phyloP scores from a whole-genome alignment of 2,329 filamentous ascomycete genomes.

The Eutypella sp. region DNA sequence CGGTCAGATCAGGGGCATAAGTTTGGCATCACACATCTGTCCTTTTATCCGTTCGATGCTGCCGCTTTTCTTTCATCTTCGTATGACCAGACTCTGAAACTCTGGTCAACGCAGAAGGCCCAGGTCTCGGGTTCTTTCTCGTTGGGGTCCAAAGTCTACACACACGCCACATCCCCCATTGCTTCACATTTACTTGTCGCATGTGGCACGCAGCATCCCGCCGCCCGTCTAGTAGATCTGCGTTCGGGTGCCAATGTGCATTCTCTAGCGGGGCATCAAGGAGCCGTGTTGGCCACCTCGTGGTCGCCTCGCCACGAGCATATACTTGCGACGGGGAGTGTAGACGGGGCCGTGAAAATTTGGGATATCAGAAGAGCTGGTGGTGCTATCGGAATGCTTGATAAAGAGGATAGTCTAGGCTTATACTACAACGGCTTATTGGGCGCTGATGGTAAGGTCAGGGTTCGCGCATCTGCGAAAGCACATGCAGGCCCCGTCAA shows the following conservation, averaged over 20 bases:
- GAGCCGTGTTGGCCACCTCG: conserved; percentile 61
- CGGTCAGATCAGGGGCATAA: conserved; percentile 49
- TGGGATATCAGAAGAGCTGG: conserved; percentile 85
- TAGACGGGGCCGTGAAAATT: conserved; percentile 75
- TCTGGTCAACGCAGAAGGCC: conserved; percentile 64
- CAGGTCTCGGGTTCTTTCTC: conserved; percentile 61
- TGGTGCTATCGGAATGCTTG: conserved; percentile 69
- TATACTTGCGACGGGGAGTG: conserved; percentile 76
- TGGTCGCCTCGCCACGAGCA: conserved; percentile 83
- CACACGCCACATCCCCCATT: conserved; percentile 71
- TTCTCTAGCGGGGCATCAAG: conserved; percentile 63
- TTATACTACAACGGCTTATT: conserved; percentile 39
- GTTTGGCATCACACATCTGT: conserved; percentile 70
- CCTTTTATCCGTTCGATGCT: conserved; percentile 74
- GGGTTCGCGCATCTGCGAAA: conserved; percentile 43
- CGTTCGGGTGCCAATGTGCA: conserved; percentile 74
- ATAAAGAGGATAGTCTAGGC: conserved; percentile 78
- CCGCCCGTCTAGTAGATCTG: conserved; percentile 80
- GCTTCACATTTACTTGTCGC: conserved; percentile 74
- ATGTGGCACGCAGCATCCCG: conserved; percentile 80
- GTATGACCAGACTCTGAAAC: conserved; percentile 71
- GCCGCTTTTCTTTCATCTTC: conserved; percentile 72
- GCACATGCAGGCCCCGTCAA: conserved; percentile 83
- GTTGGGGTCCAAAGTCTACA: conserved; percentile 65
- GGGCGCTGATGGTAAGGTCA: conserved; percentile 30